Conservation (phyloP, 2,329 filamentous ascomycete species). For the Fusarium domesticum region DNA sequence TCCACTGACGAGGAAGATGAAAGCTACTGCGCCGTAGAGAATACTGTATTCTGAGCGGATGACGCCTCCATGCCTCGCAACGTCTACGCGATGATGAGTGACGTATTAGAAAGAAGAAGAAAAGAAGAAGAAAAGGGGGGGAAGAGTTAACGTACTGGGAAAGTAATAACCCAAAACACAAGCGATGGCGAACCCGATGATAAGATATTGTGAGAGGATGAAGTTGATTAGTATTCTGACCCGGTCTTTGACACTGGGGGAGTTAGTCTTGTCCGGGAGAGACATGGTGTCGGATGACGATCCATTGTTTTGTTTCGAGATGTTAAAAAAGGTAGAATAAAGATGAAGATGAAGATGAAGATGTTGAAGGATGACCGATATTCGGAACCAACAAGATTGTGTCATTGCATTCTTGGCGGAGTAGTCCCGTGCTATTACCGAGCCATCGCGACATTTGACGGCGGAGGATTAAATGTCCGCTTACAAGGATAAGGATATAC, state of each 20-base stretch:
- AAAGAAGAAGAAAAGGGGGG: not conserved
- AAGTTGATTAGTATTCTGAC: slow-evolving; percentile 30
- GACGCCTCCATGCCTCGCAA: slow-evolving; percentile 47
- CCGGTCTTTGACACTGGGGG: slow-evolving; percentile 7
- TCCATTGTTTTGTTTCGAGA: not conserved
- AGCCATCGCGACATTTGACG: slow-evolving; percentile 6
- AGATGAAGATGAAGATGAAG: not conserved
- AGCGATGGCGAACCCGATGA: slow-evolving; percentile 58
- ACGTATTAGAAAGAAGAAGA: not conserved
- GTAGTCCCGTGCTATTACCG: slow-evolving; percentile 24
- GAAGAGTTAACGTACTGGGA: slow-evolving; percentile 36
- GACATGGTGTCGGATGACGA: slow-evolving; percentile 10
- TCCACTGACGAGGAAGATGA: slow-evolving; percentile 71
- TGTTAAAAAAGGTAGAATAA: not conserved
- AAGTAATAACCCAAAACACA: slow-evolving; percentile 46
- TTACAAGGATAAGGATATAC: no score
- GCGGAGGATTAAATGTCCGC: slow-evolving; percentile 21
- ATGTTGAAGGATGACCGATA: no score
- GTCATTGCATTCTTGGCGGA: not conserved
- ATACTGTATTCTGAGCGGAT: slow-evolving; percentile 58
- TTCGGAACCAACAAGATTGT: no score
- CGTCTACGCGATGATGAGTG: slow-evolving; percentile 34
- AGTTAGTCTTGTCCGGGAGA: slow-evolving; percentile 8
- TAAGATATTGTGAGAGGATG: slow-evolving; percentile 59
- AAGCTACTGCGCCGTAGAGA: slow-evolving; percentile 64